phyloP scores from a whole-genome alignment of 768 basidiomycete species.

The Suillus occidentalis region DNA sequence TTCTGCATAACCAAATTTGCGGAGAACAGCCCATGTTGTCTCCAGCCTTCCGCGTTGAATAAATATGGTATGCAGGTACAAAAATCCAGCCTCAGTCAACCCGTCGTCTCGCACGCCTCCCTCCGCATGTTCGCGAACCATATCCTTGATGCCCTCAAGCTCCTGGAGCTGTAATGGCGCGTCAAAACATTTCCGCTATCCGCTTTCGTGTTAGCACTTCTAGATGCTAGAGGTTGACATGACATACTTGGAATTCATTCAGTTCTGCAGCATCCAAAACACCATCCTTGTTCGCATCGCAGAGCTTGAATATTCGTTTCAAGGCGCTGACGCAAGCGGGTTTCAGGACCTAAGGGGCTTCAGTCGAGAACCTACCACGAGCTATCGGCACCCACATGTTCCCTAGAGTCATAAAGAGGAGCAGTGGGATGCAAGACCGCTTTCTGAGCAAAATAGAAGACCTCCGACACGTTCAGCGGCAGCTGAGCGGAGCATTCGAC shows the following conservation, averaged over 20 bases:
- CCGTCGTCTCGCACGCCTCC: conserved; percentile 76
- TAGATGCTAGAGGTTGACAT: neutral
- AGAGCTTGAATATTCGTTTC: conserved; percentile 93
- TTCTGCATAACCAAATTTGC: conserved; percentile 95
- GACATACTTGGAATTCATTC: conserved; percentile 91
- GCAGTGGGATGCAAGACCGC: conserved; percentile 97
- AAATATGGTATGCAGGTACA: conserved; percentile 94
- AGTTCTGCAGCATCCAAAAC: conserved; percentile 86
- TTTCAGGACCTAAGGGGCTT: conserved; percentile 72
- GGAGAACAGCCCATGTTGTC: conserved; percentile 96
- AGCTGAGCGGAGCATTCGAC: conserved; percentile 95
- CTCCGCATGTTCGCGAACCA: conserved; percentile 79
- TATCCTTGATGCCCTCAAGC: conserved; percentile 93
- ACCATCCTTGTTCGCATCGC: conserved; percentile 93
- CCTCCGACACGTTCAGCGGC: conserved; percentile 91
- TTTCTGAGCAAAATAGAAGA: conserved; percentile 98
- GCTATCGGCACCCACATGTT: conserved; percentile 65
- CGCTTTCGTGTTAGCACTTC: conserved; percentile 7
- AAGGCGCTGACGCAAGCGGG: conserved; percentile 87
- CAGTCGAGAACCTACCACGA: conserved; percentile 14
- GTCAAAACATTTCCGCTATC: conserved; percentile 91
- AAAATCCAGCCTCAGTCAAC: conserved; percentile 89
- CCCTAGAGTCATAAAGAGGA: conserved; percentile 93
- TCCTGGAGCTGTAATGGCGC: conserved; percentile 90
- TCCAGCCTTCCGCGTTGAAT: conserved; percentile 94